Percentiles rank a stretch among this genome's conserved stretches.
These are phyloP conservation scores for Capronia coronata DNA, from an alignment of 2,329 filamentous ascomycete species.

Conservation along the genomic window DNA sequence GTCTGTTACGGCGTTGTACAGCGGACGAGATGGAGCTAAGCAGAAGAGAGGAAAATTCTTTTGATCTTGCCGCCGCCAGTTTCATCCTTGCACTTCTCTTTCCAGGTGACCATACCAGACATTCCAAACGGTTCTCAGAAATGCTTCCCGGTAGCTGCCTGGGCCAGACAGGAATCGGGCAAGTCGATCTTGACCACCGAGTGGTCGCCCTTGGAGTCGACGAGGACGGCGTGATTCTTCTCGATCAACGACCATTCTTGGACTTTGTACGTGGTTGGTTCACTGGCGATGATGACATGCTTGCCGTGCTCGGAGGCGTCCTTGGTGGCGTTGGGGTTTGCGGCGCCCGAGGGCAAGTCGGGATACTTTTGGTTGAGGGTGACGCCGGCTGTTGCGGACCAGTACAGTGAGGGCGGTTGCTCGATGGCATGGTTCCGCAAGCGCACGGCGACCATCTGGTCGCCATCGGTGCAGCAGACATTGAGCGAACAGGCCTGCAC, in stretches of 20 bases:
- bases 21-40: too few species aligned
- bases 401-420: slow-evolving; percentile 49
- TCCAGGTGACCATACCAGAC: neutral
- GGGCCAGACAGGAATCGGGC: slow-evolving; percentile 13
- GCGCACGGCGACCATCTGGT: slow-evolving; percentile 45
- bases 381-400: slow-evolving; percentile 44
- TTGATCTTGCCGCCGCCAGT: too few species aligned
- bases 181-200: slow-evolving; percentile 11
- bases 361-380: slow-evolving; percentile 50
- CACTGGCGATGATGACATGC: slow-evolving; percentile 46
- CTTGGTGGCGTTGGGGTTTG: slow-evolving; percentile 34
- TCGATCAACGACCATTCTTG: slow-evolving; percentile 46
- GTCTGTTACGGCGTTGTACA: too few species aligned
- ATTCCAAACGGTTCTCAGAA: slow-evolving; percentile 7
- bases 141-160: slow-evolving; percentile 15
- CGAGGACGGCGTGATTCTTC: slow-evolving; percentile 43
- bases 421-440: slow-evolving; percentile 49
- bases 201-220: slow-evolving; percentile 35
- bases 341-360: slow-evolving; percentile 40
- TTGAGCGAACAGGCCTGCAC: slow-evolving; percentile 47
- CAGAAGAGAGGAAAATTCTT: too few species aligned
- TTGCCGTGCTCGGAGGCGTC: slow-evolving; percentile 41
- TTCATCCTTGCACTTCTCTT: too few species aligned
- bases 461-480: slow-evolving; percentile 48
- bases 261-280: slow-evolving; percentile 49